phyloP scores from a whole-genome alignment of 1,284 basidiomycete genomes.

The Ustilago crameri region DNA sequence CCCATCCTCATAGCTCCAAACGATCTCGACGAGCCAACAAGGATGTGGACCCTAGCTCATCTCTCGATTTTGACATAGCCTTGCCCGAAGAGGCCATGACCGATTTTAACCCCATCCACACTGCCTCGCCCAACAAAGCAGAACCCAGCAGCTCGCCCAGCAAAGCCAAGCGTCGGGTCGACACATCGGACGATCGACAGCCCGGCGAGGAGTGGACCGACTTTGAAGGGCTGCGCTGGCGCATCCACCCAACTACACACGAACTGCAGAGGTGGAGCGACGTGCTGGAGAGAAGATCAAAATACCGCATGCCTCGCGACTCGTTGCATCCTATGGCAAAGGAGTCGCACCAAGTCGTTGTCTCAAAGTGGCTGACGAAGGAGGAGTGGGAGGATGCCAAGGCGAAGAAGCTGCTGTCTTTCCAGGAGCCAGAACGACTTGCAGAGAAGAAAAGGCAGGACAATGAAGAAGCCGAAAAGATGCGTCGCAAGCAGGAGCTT shows the following conservation, averaged over 20 bases:
- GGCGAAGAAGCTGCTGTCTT: slow-evolving; percentile 51
- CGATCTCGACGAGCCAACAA: slow-evolving; percentile 23
- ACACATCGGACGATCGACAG: slow-evolving; percentile 54
- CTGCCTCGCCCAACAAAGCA: not conserved
- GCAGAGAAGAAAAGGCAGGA: slow-evolving; percentile 33
- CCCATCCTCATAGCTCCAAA: slow-evolving; percentile 24
- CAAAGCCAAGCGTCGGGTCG: slow-evolving; percentile 43
- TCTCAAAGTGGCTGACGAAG: slow-evolving; percentile 55
- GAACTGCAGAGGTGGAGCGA: slow-evolving; percentile 35
- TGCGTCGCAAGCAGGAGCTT: slow-evolving; percentile 41
- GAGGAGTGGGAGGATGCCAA: slow-evolving; percentile 60
- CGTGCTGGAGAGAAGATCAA: slow-evolving; percentile 58
- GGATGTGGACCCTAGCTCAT: slow-evolving; percentile 22
- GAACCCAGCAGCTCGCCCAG: not conserved
- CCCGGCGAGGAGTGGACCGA: slow-evolving; percentile 64
- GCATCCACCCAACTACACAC: slow-evolving; percentile 57
- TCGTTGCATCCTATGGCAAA: slow-evolving; percentile 60
- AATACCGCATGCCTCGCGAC: slow-evolving; percentile 62
- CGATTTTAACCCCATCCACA: slow-evolving; percentile 29
- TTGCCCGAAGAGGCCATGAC: slow-evolving; percentile 35
- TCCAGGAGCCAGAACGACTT: slow-evolving; percentile 53
- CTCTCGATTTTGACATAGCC: slow-evolving; percentile 31
- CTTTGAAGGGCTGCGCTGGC: slow-evolving; percentile 59
- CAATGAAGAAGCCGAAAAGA: slow-evolving; percentile 41
- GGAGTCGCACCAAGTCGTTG: slow-evolving; percentile 50